A percentile compares a stretch with the other conserved stretches of the same genome.
Evolutionary conservation across 2,329 filamentous ascomycete genomes (phyloP).

Genomic region (Pyrenochaeta sp.): DNA sequence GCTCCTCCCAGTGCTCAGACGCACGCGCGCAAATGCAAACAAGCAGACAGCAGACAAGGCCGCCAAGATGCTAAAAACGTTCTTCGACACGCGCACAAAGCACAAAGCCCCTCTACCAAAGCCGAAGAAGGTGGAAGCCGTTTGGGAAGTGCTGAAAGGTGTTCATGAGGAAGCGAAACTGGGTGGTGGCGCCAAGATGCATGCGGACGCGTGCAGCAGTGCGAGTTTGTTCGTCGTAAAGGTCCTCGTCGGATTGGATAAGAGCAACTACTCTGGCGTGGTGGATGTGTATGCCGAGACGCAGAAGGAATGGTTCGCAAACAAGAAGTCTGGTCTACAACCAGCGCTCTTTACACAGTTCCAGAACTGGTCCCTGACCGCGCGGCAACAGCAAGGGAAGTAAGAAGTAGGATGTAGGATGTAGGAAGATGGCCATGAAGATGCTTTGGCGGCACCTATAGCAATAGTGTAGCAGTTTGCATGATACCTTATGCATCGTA

Average conservation of each 20-base stretch:
- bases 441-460: not conserved
- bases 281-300: constrained; percentile 54
- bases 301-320: constrained; percentile 54
- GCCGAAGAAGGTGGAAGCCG: constrained; percentile 53
- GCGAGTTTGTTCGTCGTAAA: constrained; percentile 74
- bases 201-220: constrained; percentile 77
- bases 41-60: constrained; percentile 80
- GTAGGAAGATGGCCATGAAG: not conserved
- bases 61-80: constrained; percentile 74
- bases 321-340: constrained; percentile 53
- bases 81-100: constrained; percentile 69
- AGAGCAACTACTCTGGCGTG: constrained; percentile 47
- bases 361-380: constrained; percentile 53
- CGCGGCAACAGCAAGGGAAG: constrained; percentile 37
- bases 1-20: constrained; percentile 77
- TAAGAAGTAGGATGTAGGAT: constrained; percentile 6
- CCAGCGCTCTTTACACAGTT: constrained; percentile 57
- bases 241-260: constrained; percentile 63
- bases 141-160: constrained; percentile 67
- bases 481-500: not conserved
- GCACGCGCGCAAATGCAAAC: constrained; percentile 78
- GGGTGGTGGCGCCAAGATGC: constrained; percentile 71
- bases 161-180: constrained; percentile 74
- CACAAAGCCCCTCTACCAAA: constrained; percentile 56
- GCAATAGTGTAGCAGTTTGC: not conserved